Base-by-base conservation (phyloP, 31 red algal genomes). In the Pterothamnion heteromorphum region DNA sequence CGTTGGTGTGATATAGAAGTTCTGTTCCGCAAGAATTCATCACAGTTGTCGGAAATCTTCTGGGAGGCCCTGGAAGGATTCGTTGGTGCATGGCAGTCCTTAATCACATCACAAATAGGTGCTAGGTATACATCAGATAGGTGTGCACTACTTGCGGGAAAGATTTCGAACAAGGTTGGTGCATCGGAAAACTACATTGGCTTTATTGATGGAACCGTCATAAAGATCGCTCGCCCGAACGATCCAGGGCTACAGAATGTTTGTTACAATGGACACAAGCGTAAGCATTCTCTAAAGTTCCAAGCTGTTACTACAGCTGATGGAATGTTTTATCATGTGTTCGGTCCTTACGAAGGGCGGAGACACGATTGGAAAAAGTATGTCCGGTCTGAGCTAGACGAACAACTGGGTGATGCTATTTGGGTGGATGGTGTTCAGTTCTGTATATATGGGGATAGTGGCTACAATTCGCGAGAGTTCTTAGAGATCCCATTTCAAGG, bases 401-500 rank as follows among this genome's bases (percentile, higher is more conserved):
- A 80, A 3, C 4, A 74, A 22, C 72, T 81, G 89, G 27, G 22
- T 43, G 23, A 58, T 91, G 74, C 35, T 35, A 28, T 81, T 58
- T 20, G 20, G 51, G 3, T 80, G 22, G 35, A 74, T 18, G 35
- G 5, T 78, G 36, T 81, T 3, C 36, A 81, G 24, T 94, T 82
- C 4, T 94, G 87, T 41, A 2, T 94, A 1, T 94, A 90, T 74
- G 43, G 86, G 0, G 93, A 94, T 57, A 80, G 37, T 43, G 93
- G 87, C 0, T 94, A 94, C 35, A 84, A 87, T 35, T 2, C 23
- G 2, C 27, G 91, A 4, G 2, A 1, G 39, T 92, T 36, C 72
- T 23, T 92, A 31, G 38, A 92, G 39, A 72, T 92, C n/a, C 91
- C 81, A 36, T 87, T 87, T 43, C 91, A 92, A 80, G 91, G 80